Percentiles rank a stretch among this genome's conserved stretches.
Evolutionary conservation across 2,329 filamentous ascomycete species (phyloP).

Genomic region (Lasiodiplodia sp.): DNA sequence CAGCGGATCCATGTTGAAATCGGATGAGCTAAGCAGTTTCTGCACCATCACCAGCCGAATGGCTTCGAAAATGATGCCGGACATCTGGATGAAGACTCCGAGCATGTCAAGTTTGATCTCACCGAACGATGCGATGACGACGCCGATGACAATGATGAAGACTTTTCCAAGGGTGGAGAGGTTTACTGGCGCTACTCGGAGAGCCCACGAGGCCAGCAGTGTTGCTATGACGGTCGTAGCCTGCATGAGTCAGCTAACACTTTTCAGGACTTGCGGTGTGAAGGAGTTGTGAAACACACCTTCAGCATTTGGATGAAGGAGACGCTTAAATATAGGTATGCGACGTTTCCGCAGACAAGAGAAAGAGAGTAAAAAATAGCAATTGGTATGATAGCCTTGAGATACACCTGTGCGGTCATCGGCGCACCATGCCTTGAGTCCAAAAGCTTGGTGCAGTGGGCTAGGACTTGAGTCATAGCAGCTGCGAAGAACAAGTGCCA

Average conservation of each 20-base stretch:
- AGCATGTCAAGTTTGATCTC: slow-evolving; percentile 90
- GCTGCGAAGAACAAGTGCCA: slow-evolving; percentile 38
- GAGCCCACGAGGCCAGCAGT: slow-evolving; percentile 83
- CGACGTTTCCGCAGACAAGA: slow-evolving; percentile 37
- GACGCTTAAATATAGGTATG: slow-evolving; percentile 37
- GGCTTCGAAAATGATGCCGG: slow-evolving; percentile 81
- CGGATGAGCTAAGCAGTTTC: slow-evolving; percentile 77
- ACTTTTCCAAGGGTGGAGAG: slow-evolving; percentile 89
- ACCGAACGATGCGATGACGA: slow-evolving; percentile 91
- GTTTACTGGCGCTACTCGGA: slow-evolving; percentile 84
- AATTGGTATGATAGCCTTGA: slow-evolving; percentile 38
- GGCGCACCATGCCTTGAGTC: slow-evolving; percentile 34
- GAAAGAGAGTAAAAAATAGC: slow-evolving; percentile 36
- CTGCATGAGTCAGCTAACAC: slow-evolving; percentile 52
- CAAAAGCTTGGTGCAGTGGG: slow-evolving; percentile 34
- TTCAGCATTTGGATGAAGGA: slow-evolving; percentile 41
- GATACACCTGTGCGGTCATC: slow-evolving; percentile 36
- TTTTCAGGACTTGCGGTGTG: not conserved
- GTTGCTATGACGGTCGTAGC: slow-evolving; percentile 95
- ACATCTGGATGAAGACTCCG: slow-evolving; percentile 80
- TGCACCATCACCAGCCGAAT: slow-evolving; percentile 85
- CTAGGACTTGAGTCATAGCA: slow-evolving; percentile 37
- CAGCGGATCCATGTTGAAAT: slow-evolving; percentile 93
- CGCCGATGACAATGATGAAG: slow-evolving; percentile 90
- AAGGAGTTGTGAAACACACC: not conserved